phyloP scores from a whole-genome alignment of 2,329 filamentous ascomycete genomes.

The Aciculosporium take region DNA sequence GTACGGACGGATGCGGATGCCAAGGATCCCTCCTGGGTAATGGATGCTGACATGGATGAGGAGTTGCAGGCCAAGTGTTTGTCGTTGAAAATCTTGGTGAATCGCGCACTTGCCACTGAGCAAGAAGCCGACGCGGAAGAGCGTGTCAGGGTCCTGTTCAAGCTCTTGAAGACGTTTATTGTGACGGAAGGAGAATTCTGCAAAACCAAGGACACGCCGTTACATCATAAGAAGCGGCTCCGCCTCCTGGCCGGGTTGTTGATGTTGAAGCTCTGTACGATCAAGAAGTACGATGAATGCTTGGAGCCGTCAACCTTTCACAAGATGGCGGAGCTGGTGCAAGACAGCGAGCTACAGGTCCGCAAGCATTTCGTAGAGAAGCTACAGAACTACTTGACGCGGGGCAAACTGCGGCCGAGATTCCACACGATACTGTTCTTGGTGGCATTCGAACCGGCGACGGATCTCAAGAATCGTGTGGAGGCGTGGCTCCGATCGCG shows the following conservation, averaged over 20 bases:
- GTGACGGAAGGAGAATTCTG: slow-evolving; percentile 65
- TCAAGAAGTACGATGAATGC: slow-evolving; percentile 60
- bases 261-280: slow-evolving; percentile 69
- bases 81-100: slow-evolving; percentile 74
- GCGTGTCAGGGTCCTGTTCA: slow-evolving; percentile 55
- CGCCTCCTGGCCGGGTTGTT: slow-evolving; percentile 69
- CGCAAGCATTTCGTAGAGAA: slow-evolving; percentile 68
- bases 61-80: slow-evolving; percentile 74
- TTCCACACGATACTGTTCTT: slow-evolving; percentile 88
- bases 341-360: slow-evolving; percentile 62
- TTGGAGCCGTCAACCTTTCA: slow-evolving; percentile 67
- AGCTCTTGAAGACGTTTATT: slow-evolving; percentile 64
- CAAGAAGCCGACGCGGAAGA: slow-evolving; percentile 39
- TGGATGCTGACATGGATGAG: slow-evolving; percentile 55
- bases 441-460: slow-evolving; percentile 74
- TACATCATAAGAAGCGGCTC: slow-evolving; percentile 65
- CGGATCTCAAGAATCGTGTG: slow-evolving; percentile 57
- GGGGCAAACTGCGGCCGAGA: slow-evolving; percentile 52
- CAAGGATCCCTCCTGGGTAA: slow-evolving; percentile 49
- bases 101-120: slow-evolving; percentile 54
- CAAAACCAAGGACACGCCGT: slow-evolving; percentile 59
- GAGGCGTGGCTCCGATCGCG: slow-evolving; percentile 84
- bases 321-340: slow-evolving; percentile 62
- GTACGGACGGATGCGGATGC: slow-evolving; percentile 48
- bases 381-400: slow-evolving; percentile 78